Evolutionary conservation across 1,284 basidiomycete species (phyloP).

Genomic region (Phellopilus nigrolimitatus): DNA sequence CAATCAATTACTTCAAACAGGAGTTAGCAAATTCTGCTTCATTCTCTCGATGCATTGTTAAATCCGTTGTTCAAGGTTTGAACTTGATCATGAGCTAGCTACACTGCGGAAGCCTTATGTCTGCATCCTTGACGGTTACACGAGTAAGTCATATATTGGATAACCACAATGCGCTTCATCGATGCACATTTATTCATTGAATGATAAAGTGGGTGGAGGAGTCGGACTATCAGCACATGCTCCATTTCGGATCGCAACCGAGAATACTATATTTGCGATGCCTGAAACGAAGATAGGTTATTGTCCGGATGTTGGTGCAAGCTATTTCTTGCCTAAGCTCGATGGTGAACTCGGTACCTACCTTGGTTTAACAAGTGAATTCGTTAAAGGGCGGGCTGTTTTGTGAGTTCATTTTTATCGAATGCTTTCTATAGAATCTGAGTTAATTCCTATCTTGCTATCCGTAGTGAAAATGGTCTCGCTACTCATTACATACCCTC

Average conservation of each 20-base stretch:
- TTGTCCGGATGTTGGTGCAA: constrained; percentile 89
- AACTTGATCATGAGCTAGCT: constrained; percentile 84
- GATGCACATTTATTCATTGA: not conserved
- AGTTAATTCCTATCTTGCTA: constrained; percentile 1
- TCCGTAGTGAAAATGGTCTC: constrained; percentile 74
- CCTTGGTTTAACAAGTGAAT: constrained; percentile 83
- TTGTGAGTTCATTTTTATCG: constrained; percentile 54
- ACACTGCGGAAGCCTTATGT: constrained; percentile 84
- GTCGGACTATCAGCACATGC: constrained; percentile 89
- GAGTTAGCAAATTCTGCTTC: constrained; percentile 55
- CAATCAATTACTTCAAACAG: constrained; percentile 84
- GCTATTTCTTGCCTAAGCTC: constrained; percentile 82
- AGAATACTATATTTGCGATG: constrained; percentile 94
- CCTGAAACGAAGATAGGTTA: constrained; percentile 94
- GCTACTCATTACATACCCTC: constrained; percentile 89
- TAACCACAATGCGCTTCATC: not conserved
- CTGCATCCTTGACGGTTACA: constrained; percentile 85
- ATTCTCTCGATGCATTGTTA: constrained; percentile 7
- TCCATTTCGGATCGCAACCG: constrained; percentile 90
- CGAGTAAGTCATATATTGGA: constrained; percentile 55
- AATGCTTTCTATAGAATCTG: constrained; percentile 1
- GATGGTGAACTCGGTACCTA: constrained; percentile 94
- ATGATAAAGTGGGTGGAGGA: constrained; percentile 84
- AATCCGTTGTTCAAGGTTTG: constrained; percentile 55
- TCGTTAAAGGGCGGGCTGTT: constrained; percentile 70